Conservation (phyloP, 2,329 filamentous ascomycete genomes). For the Alternaria panax region DNA sequence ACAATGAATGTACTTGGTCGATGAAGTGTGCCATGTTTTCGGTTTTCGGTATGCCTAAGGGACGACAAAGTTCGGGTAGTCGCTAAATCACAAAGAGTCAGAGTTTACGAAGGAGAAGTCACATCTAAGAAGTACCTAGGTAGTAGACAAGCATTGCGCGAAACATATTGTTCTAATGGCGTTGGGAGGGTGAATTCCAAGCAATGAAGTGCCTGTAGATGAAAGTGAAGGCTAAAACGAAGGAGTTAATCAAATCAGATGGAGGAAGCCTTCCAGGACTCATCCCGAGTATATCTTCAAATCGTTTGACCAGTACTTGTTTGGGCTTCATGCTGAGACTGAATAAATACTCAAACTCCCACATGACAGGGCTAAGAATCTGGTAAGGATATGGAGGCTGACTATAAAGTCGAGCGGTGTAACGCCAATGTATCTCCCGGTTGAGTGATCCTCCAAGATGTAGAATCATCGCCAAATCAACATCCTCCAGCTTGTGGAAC, state of each 20-base stretch:
- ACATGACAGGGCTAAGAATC: background rate
- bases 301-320: background rate
- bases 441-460: background rate
- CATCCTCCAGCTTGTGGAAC: background rate
- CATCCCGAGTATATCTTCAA: background rate
- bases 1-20: background rate
- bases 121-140: background rate
- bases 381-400: background rate
- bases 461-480: background rate
- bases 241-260: background rate
- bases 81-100: background rate
- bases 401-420: background rate
- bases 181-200: background rate
- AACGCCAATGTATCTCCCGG: background rate
- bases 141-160: background rate
- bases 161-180: rapidly evolving
- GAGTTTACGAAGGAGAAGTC: background rate
- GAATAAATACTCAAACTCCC: background rate
- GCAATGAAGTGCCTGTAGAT: background rate
- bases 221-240: background rate
- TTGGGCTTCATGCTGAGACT: background rate
- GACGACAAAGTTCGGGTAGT: background rate
- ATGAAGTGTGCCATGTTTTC: background rate
- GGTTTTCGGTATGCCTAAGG: rapidly evolving
- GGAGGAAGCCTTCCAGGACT: background rate